A percentile compares a stretch with the other conserved stretches of the same genome.
Evolutionary conservation across 2,329 filamentous ascomycete genomes (phyloP).

Genomic region (Curvularia verruculosa): DNA sequence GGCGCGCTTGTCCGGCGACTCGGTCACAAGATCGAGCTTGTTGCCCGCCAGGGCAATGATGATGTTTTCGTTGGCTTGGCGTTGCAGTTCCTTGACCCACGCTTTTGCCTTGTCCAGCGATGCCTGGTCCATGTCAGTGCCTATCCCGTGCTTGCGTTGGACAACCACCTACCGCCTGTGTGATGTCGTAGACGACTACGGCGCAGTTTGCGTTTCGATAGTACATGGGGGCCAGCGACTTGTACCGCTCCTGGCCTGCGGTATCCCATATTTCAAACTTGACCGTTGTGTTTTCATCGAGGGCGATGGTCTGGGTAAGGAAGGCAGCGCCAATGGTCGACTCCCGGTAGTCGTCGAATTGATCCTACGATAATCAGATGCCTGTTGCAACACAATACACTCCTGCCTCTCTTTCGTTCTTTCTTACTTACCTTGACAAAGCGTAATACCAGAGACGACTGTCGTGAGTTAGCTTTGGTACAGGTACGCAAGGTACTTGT

Average conservation of each 20-base stretch:
- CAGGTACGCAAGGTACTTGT: constrained; percentile 29
- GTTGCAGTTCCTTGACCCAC: constrained; percentile 98
- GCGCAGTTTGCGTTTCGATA: constrained; percentile 99
- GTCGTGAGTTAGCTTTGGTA: constrained; percentile 36
- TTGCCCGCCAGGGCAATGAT: constrained; percentile 98
- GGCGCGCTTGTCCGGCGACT: constrained; percentile 94
- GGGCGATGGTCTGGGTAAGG: constrained; percentile 96
- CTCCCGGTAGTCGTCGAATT: constrained; percentile 98
- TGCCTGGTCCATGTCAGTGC: constrained; percentile 62
- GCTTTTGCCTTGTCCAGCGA: constrained; percentile 99
- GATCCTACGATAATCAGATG: constrained; percentile 67
- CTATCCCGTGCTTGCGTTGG: constrained; percentile 10
- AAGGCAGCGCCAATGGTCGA: constrained; percentile 98
- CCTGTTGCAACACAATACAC: too few relatives aligned
- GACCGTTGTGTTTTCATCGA: constrained; percentile 97
- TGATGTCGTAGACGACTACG: constrained; percentile 99
- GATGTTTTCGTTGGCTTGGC: constrained; percentile 99
- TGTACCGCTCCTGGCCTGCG: constrained; percentile 97
- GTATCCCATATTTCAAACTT: constrained; percentile 98
- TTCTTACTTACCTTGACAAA: constrained; percentile 97
- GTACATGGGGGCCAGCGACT: constrained; percentile 99
- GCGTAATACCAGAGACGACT: constrained; percentile 97
- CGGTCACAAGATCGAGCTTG: constrained; percentile 88
- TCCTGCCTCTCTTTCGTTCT: too few relatives aligned
- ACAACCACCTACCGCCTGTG: constrained; percentile 79